These are phyloP conservation scores for Neofusicoccum sp. DNA, from an alignment of 2,329 filamentous ascomycete species.

Conservation along the genomic window DNA sequence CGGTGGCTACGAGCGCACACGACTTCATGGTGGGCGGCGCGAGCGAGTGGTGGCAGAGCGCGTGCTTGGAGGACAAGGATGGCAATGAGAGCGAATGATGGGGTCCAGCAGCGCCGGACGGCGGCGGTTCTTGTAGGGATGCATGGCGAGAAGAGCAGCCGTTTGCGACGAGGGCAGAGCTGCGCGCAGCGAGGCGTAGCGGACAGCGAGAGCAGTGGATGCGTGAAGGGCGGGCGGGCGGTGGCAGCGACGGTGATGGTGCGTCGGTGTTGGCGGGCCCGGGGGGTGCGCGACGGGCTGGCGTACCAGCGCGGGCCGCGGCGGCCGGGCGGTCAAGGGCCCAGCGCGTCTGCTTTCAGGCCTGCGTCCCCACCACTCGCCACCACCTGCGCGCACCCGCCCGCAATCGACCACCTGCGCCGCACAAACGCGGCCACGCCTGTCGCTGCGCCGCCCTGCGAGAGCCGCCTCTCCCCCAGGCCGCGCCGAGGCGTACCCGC, in stretches of 20 bases:
- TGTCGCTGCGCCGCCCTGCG: neutral
- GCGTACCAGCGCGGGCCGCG: neutral
- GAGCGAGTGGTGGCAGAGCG: neutral
- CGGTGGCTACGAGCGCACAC: slow-evolving; percentile 1
- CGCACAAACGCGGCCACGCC: neutral
- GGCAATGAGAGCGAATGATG: neutral
- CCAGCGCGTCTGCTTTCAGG: neutral
- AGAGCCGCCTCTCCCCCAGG: neutral
- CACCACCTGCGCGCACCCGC: neutral
- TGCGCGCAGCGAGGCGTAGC: slow-evolving; percentile 7
- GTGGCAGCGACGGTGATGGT: neutral
- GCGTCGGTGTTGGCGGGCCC: neutral
- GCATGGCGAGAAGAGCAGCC: neutral
- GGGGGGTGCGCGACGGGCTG: neutral
- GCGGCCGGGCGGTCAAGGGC: too few species aligned
- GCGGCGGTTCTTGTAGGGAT: slow-evolving; percentile 1
- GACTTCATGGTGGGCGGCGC: slow-evolving; percentile 12
- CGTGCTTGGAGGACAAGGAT: too few species aligned
- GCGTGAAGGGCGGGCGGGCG: neutral
- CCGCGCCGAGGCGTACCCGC: neutral
- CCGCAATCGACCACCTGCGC: neutral
- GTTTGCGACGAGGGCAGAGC: slow-evolving; percentile 2
- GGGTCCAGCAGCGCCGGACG: neutral
- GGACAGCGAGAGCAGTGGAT: neutral
- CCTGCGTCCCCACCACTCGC: neutral